Conservation (phyloP, 2,329 filamentous ascomycete genomes). For the Chaetomium globosum region DNA sequence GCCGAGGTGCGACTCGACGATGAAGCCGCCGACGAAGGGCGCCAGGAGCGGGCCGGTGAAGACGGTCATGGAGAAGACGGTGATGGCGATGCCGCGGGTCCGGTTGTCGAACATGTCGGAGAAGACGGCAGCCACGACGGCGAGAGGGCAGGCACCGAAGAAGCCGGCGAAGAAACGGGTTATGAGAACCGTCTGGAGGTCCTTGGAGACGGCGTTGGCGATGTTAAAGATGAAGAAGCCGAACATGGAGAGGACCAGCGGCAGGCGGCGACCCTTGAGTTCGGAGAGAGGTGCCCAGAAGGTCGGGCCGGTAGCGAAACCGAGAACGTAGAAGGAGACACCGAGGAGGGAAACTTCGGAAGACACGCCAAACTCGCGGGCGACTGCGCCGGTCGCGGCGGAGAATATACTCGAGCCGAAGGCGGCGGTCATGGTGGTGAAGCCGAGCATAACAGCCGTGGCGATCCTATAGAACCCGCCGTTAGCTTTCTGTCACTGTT, state of each 20-base stretch:
- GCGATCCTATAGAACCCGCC: constrained; percentile 49
- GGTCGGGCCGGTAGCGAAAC: constrained; percentile 64
- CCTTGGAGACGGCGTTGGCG: constrained; percentile 65
- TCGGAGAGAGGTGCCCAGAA: constrained; percentile 76
- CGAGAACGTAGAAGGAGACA: constrained; percentile 70
- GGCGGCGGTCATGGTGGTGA: constrained; percentile 69
- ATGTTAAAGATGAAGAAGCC: constrained; percentile 71
- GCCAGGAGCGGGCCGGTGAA: constrained; percentile 69
- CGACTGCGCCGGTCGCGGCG: constrained; percentile 61
- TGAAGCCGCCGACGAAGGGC: constrained; percentile 71
- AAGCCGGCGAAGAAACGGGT: constrained; percentile 75
- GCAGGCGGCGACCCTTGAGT: constrained; percentile 66
- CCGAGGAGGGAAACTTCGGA: constrained; percentile 65
- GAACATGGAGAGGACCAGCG: constrained; percentile 64
- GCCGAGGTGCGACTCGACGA: constrained; percentile 62
- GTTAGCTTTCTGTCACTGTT: background rate
- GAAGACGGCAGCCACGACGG: constrained; percentile 71
- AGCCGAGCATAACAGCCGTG: constrained; percentile 70
- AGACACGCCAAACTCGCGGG: constrained; percentile 61
- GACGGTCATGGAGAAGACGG: constrained; percentile 62
- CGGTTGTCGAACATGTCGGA: constrained; percentile 71
- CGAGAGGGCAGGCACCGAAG: constrained; percentile 69
- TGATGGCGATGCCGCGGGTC: constrained; percentile 61
- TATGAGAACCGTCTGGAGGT: constrained; percentile 69
- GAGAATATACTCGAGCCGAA: constrained; percentile 79